These are phyloP conservation scores for Phytophthora chlamydospora DNA, from an alignment of 352 stramenopile species.

Conservation along the genomic window DNA sequence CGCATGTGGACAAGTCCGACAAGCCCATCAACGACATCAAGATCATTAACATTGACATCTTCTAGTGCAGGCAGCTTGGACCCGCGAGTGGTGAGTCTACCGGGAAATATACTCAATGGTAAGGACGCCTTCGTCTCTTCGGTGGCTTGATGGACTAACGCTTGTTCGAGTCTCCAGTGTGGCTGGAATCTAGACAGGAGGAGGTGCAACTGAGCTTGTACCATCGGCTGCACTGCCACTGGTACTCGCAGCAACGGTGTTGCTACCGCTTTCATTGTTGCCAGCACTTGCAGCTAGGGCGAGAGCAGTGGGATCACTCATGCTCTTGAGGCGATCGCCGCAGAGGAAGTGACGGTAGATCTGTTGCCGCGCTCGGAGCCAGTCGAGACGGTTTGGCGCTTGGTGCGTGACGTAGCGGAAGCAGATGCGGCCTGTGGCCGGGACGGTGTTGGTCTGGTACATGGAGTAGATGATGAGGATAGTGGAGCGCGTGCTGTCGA, in stretches of 20 bases:
- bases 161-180: no score
- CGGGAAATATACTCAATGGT: slow-evolving; percentile 30
- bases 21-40: slow-evolving; percentile 83
- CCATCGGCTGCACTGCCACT: slow-evolving; percentile 11
- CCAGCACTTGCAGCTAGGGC: slow-evolving; percentile 13
- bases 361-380: slow-evolving; percentile 43
- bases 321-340: slow-evolving; percentile 44
- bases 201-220: slow-evolving; percentile 9
- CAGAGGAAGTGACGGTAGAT: slow-evolving; percentile 65
- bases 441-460: slow-evolving; percentile 76
- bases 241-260: not conserved
- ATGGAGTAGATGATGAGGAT: slow-evolving; percentile 80
- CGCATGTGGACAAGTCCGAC: slow-evolving; percentile 87
- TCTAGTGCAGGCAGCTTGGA: slow-evolving; percentile 43
- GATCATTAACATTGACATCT: slow-evolving; percentile 91
- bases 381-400: slow-evolving; percentile 44
- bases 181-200: slow-evolving; percentile 12
- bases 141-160: no score
- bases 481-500: slow-evolving; percentile 65
- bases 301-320: slow-evolving; percentile 29
- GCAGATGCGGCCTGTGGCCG: slow-evolving; percentile 51
- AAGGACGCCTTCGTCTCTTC: not conserved
- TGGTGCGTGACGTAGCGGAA: slow-evolving; percentile 71
- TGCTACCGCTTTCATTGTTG: slow-evolving; percentile 18
- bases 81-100: slow-evolving; percentile 9